These are phyloP conservation scores for Kregervanrija pseudodelftensis DNA, from an alignment of 805 yeast species.

Conservation along the genomic window DNA sequence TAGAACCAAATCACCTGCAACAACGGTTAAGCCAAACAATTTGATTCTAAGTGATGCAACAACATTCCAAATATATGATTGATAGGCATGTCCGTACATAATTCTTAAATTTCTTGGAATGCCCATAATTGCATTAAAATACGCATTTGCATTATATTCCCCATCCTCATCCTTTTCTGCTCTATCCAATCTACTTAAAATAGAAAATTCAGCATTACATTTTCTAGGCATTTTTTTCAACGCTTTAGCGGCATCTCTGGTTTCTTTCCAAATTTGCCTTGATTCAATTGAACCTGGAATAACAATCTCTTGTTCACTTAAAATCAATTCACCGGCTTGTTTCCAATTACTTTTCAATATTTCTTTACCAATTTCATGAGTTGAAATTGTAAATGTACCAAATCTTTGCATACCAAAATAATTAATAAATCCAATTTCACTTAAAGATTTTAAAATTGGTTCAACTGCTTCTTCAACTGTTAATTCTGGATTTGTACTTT, in stretches of 20 bases:
- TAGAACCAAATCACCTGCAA: slow-evolving; percentile 75
- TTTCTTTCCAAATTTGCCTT: slow-evolving; percentile 72
- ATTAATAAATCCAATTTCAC: slow-evolving; percentile 74
- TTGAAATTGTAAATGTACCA: slow-evolving; percentile 91
- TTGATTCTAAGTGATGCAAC: slow-evolving; percentile 74
- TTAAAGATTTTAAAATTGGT: slow-evolving; percentile 50
- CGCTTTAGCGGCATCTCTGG: slow-evolving; percentile 58
- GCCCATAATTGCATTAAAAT: slow-evolving; percentile 74
- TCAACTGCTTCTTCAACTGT: slow-evolving; percentile 40
- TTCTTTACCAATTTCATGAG: slow-evolving; percentile 76
- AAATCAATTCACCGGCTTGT: slow-evolving; percentile 66
- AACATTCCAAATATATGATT: slow-evolving; percentile 89
- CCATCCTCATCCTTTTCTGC: slow-evolving; percentile 42
- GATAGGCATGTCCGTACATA: slow-evolving; percentile 97
- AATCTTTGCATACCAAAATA: slow-evolving; percentile 98
- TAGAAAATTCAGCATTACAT: slow-evolving; percentile 76
- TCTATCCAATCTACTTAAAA: slow-evolving; percentile 53
- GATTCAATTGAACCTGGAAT: slow-evolving; percentile 80
- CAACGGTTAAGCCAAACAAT: slow-evolving; percentile 59
- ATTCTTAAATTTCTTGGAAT: slow-evolving; percentile 88
- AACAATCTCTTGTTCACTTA: slow-evolving; percentile 81
- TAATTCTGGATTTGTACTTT: slow-evolving; percentile 27
- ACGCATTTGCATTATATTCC: slow-evolving; percentile 44
- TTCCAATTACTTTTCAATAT: slow-evolving; percentile 72
- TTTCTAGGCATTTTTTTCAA: slow-evolving; percentile 76